Conservation (phyloP, 768 basidiomycete species). For the Termitomyces sp. region DNA sequence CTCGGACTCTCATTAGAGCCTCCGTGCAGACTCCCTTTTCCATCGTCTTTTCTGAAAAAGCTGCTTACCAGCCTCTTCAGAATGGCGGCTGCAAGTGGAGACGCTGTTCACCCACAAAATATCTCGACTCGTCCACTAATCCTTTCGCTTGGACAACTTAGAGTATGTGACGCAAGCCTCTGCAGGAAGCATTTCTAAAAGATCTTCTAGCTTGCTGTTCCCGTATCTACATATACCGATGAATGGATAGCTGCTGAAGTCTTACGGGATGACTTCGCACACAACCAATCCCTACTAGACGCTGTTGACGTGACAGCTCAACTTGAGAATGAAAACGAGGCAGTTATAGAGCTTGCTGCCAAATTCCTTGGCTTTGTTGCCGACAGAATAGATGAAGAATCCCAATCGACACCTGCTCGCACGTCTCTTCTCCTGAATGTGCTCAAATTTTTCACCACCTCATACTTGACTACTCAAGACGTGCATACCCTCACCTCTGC, state of each 20-base stretch:
- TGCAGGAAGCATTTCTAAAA: constrained; percentile 2
- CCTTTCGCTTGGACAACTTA: constrained; percentile 40
- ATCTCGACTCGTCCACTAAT: constrained; percentile 47
- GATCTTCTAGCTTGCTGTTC: constrained; percentile 65
- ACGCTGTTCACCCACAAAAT: constrained; percentile 23
- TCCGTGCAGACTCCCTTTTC: constrained; percentile 14
- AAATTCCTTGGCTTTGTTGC: constrained; percentile 79
- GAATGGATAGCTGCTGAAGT: constrained; percentile 94
- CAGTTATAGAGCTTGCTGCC: constrained; percentile 72
- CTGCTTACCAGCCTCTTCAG: constrained; percentile 16
- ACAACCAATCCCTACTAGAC: constrained; percentile 55
- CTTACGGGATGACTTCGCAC: constrained; percentile 81
- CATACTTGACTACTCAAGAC: constrained; percentile 68
- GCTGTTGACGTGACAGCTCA: constrained; percentile 47
- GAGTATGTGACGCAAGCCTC: constrained; percentile 32
- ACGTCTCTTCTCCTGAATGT: constrained; percentile 67
- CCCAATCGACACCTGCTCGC: constrained; percentile 46
- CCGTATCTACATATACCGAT: constrained; percentile 72
- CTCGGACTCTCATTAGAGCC: constrained; percentile 18
- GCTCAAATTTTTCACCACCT: constrained; percentile 70
- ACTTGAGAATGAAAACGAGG: constrained; percentile 52
- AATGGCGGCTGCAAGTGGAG: constrained; percentile 37
- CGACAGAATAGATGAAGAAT: constrained; percentile 50
- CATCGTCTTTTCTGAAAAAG: constrained; percentile 15
- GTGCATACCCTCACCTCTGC: constrained; percentile 75